Base-by-base conservation (phyloP, 352 stramenopile genomes). In the Phytophthora pini region DNA sequence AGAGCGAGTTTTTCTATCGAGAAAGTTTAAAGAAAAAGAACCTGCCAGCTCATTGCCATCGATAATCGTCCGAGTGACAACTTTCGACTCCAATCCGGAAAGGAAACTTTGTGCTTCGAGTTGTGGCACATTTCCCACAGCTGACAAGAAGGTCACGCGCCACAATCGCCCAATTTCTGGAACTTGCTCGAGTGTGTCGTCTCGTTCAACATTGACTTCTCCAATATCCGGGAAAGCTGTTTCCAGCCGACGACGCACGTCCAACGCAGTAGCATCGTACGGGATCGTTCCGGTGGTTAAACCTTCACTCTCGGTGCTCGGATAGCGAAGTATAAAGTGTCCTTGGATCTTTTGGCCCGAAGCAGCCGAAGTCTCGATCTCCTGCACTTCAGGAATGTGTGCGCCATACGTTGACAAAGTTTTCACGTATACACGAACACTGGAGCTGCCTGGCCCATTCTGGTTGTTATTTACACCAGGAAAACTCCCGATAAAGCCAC, bases 381-480 rank as follows among this genome's bases (percentile, higher is more conserved):
- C 81, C 76, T 98, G 93, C 32, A 98, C 85, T 62, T 98, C 95
- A 7, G 86, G 77, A 15, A 98, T 69, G 36, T 96, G 76, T 11
- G 80, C 81, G n/a, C 77, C 93, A 39, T 61, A 88, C 11, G 92
- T 98, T 51, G 92, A 89, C 32, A 99, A 61, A 0, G 94, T 98
- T 40, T 97, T 95, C 10, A 98, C 71, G 40, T 98, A 97, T 17
- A 98, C 90, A 24, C 94, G 81, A 17, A 94, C 79, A 53, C 73
- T 98, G 8, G 87, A 62, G 59, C 93, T 97, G 8, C 96, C 97
- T 5, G 94, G 96, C 1, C 97, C 97, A 67, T 98, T 98, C 13
- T 91, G 74, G 56, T 99, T 99, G 70, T 98, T 97, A 48, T 82
- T 82, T 31, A 65, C 46, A 9, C 50, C 46, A 10, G 50, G 43